Percentiles rank a stretch among this genome's conserved stretches.
Conservation (phyloP, 2,329 filamentous ascomycete genomes). For the Hypoxylon sp. region DNA sequence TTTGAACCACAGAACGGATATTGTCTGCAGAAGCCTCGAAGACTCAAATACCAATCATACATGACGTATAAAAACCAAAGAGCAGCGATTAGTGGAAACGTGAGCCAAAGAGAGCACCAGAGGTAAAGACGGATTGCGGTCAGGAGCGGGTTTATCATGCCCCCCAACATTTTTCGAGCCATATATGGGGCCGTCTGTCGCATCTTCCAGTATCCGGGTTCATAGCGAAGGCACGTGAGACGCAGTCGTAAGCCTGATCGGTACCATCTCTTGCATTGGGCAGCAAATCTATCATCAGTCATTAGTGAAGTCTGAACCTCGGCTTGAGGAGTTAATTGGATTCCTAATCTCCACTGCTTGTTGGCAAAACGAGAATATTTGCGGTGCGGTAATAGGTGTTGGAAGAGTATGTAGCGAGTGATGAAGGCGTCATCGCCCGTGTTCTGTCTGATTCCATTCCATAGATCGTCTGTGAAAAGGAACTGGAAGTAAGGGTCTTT, state of each 20-base stretch:
- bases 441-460: conserved; percentile 44
- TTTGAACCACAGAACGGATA: conserved; percentile 41
- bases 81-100: conserved; percentile 28
- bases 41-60: conserved; percentile 25
- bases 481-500: conserved; percentile 46
- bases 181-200: conserved; percentile 38
- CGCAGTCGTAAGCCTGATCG: conserved; percentile 44
- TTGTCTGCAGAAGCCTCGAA: conserved; percentile 28
- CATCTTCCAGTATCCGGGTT: conserved; percentile 37
- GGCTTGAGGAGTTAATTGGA: conserved; percentile 49
- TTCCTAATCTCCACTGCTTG: conserved; percentile 45
- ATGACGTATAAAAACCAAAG: conserved; percentile 33
- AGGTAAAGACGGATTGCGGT: conserved; percentile 33
- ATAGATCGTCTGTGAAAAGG: conserved; percentile 46
- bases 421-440: conserved; percentile 52
- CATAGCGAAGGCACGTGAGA: conserved; percentile 40
- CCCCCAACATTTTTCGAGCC: conserved; percentile 45
- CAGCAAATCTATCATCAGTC: conserved; percentile 34
- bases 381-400: conserved; percentile 35
- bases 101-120: conserved; percentile 33
- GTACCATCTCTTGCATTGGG: conserved; percentile 50
- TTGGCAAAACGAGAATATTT: background rate
- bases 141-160: conserved; percentile 40
- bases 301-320: conserved; percentile 46
- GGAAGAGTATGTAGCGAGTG: conserved; percentile 49